Conservation (phyloP, 2,329 filamentous ascomycete species). For the Ophiocordyceps camponoti-floridani region DNA sequence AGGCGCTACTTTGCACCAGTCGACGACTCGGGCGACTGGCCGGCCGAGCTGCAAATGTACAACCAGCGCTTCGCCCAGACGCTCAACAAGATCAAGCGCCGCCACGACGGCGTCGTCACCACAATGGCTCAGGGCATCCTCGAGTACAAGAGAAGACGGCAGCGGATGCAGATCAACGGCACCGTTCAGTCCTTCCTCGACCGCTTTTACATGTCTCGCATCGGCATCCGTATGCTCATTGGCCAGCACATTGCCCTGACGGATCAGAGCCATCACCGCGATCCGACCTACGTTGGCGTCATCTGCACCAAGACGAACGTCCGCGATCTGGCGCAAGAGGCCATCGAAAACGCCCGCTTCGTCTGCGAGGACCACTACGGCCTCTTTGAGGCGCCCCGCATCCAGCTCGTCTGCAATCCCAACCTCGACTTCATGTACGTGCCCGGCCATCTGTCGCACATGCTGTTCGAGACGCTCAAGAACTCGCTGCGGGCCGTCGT, state of each 20-base stretch:
- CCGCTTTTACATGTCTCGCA: slow-evolving; percentile 98
- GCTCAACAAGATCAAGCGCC: slow-evolving; percentile 82
- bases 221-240: slow-evolving; percentile 97
- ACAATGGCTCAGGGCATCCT: slow-evolving; percentile 96
- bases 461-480: slow-evolving; percentile 98
- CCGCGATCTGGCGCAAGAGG: slow-evolving; percentile 82
- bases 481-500: slow-evolving; percentile 95
- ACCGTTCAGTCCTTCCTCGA: slow-evolving; percentile 96
- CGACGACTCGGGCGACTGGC: slow-evolving; percentile 80
- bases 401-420: slow-evolving; percentile 89
- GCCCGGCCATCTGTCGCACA: slow-evolving; percentile 93
- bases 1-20: slow-evolving; percentile 74
- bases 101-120: slow-evolving; percentile 93
- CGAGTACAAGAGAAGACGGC: slow-evolving; percentile 90
- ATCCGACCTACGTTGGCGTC: slow-evolving; percentile 91
- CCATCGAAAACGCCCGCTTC: slow-evolving; percentile 97
- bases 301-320: slow-evolving; percentile 99
- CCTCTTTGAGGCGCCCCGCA: slow-evolving; percentile 87
- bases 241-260: slow-evolving; percentile 95
- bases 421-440: slow-evolving; percentile 99
- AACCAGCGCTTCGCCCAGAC: slow-evolving; percentile 82
- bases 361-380: slow-evolving; percentile 98
- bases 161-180: slow-evolving; percentile 95
- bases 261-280: slow-evolving; percentile 74
- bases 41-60: slow-evolving; percentile 83